These are phyloP conservation scores for Lecanicillium sp. DNA, from an alignment of 2,329 filamentous ascomycete species.

Conservation along the genomic window DNA sequence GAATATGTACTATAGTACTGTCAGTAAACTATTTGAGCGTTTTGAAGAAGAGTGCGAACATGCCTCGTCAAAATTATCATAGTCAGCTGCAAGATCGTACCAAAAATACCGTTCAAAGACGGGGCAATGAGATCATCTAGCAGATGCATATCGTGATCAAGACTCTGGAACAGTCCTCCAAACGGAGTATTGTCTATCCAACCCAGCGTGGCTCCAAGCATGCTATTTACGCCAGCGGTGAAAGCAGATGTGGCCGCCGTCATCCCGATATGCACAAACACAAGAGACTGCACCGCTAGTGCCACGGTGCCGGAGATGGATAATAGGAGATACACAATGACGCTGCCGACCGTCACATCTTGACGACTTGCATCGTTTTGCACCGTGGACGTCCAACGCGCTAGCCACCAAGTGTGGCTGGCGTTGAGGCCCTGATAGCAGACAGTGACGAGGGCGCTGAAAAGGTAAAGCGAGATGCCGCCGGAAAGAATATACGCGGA, in stretches of 20 bases:
- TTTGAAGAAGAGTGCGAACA: not conserved
- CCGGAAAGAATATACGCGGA: not conserved
- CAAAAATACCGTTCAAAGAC: constrained; percentile 1
- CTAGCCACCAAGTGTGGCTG: constrained; percentile 7
- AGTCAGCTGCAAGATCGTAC: not conserved
- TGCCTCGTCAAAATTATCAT: constrained; percentile 2
- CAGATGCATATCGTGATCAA: constrained; percentile 6
- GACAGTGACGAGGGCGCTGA: not conserved
- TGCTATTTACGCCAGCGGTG: not conserved
- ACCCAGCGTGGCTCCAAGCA: constrained; percentile 2
- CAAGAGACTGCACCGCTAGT: not conserved
- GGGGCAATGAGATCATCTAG: constrained; percentile 5
- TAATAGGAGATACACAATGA: constrained; percentile 4
- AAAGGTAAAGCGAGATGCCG: not conserved
- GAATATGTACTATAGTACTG: not conserved
- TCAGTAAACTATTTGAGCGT: not conserved
- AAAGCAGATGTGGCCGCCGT: constrained; percentile 5
- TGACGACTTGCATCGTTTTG: not conserved
- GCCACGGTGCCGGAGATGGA: not conserved
- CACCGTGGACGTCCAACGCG: constrained; percentile 3
- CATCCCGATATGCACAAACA: constrained; percentile 1
- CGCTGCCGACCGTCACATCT: not conserved
- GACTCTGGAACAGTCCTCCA: constrained; percentile 3
- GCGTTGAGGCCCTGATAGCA: not conserved
- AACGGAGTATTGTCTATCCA: constrained; percentile 8